phyloP scores from a whole-genome alignment of 768 basidiomycete genomes.

The Cubamyces lactineus region DNA sequence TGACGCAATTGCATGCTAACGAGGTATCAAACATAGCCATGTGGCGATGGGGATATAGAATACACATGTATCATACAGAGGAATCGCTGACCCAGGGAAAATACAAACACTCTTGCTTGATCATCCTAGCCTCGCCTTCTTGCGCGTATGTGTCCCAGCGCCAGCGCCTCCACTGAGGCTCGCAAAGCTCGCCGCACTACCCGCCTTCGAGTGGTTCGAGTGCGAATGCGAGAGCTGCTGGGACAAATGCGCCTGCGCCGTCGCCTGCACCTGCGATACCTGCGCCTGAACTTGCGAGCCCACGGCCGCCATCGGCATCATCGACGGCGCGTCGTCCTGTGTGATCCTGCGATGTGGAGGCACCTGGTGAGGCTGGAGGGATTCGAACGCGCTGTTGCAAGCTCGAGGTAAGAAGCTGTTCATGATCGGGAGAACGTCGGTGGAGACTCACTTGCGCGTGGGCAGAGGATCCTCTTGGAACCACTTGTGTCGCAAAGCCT shows the following conservation, averaged over 20 bases:
- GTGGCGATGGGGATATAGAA: neutral
- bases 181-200: slow-evolving; percentile 64
- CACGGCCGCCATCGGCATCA: slow-evolving; percentile 66
- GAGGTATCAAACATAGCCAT: neutral
- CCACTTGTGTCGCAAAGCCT: slow-evolving; percentile 86
- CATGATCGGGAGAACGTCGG: neutral
- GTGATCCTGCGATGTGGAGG: slow-evolving; percentile 90
- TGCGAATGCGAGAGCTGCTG: slow-evolving; percentile 33
- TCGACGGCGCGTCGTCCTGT: slow-evolving; percentile 88
- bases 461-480: slow-evolving; percentile 90
- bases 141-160: slow-evolving; percentile 49
- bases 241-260: slow-evolving; percentile 50
- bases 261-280: slow-evolving; percentile 43
- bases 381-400: slow-evolving; percentile 70
- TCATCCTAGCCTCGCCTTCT: slow-evolving; percentile 62
- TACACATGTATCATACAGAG: neutral
- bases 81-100: neutral
- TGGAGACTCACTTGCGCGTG: slow-evolving; percentile 71
- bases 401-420: neutral
- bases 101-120: neutral
- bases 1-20: no score
- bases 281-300: slow-evolving; percentile 46
- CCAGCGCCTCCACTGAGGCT: slow-evolving; percentile 65
- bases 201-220: slow-evolving; percentile 37
- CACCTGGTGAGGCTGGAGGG: slow-evolving; percentile 61